These are phyloP conservation scores for Ceratocystis huliohia DNA, from an alignment of 2,329 filamentous ascomycete species.

Conservation along the genomic window DNA sequence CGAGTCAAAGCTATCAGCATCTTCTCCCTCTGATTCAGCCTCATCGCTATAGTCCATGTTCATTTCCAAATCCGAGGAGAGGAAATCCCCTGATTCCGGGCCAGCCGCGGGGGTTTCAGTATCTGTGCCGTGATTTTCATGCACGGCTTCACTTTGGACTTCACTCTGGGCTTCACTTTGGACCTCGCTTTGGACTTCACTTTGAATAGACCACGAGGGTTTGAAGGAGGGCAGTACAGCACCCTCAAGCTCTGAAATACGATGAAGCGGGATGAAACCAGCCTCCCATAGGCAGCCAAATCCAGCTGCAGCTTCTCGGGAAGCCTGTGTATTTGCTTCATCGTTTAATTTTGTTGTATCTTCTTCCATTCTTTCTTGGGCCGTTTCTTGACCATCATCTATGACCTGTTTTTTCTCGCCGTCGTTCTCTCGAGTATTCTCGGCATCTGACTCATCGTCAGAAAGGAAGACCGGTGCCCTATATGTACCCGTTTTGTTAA, in stretches of 20 bases:
- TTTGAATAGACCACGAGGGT: no score
- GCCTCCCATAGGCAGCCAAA: background rate
- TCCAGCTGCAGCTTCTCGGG: background rate
- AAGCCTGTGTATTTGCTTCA: background rate
- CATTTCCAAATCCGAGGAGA: background rate
- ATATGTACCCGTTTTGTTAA: slow-evolving; percentile 3
- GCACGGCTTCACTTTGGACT: no score
- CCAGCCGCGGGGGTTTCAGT: background rate
- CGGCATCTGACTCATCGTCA: slow-evolving; percentile 18
- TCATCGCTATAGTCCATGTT: background rate
- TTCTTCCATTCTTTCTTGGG: background rate
- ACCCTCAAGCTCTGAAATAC: no score
- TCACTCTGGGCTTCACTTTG: no score
- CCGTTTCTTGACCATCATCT: no score
- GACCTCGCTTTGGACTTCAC: no score
- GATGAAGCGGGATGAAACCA: background rate
- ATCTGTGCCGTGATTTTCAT: background rate
- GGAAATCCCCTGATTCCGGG: background rate
- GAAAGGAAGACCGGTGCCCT: slow-evolving; percentile 14
- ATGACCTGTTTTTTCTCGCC: no score
- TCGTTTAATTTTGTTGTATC: background rate
- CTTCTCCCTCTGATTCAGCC: background rate
- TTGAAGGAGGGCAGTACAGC: no score
- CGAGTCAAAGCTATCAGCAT: background rate
- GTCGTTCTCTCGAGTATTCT: background rate